Percentiles rank a stretch among this genome's conserved stretches.
Evolutionary conservation across 495 filamentous ascomycete species (phyloP).

Genomic region (Podospora tetraspora): DNA sequence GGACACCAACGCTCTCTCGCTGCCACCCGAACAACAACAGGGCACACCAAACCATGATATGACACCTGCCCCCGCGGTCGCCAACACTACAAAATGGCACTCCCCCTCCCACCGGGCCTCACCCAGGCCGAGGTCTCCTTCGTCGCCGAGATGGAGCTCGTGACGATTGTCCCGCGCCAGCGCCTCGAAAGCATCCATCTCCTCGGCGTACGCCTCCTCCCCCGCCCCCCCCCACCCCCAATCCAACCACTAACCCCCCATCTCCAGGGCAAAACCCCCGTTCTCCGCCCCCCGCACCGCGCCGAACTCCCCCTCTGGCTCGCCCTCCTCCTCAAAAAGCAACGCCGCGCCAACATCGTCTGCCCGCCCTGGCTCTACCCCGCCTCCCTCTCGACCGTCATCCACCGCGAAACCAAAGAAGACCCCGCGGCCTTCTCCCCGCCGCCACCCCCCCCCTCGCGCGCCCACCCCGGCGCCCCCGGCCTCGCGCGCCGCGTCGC

Average conservation of each 20-base stretch:
- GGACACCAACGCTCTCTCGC: background rate
- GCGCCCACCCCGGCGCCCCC: constrained; percentile 31
- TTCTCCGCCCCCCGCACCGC: constrained; percentile 75
- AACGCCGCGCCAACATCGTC: constrained; percentile 87
- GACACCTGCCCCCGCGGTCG: background rate
- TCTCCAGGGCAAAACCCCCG: constrained; percentile 66
- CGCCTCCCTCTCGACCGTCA: constrained; percentile 63
- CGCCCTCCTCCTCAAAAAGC: constrained; percentile 92
- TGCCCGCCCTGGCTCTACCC: constrained; percentile 84
- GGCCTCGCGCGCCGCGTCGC: constrained; percentile 30
- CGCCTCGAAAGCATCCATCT: constrained; percentile 78
- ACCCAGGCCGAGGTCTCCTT: constrained; percentile 89
- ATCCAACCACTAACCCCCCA: constrained; percentile 12
- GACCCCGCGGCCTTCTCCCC: constrained; percentile 65
- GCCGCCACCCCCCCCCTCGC: constrained; percentile 57
- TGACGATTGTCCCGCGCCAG: constrained; percentile 89
- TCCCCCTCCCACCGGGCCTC: constrained; percentile 74
- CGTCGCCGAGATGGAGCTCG: constrained; percentile 92
- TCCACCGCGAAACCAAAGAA: constrained; percentile 70
- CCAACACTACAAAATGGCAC: constrained; percentile 58
- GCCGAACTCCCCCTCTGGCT: constrained; percentile 87
- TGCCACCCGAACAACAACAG: background rate
- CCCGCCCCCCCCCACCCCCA: constrained; percentile 17
- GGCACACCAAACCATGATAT: background rate
- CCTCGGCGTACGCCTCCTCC: constrained; percentile 60